phyloP scores from a whole-genome alignment of 2,329 filamentous ascomycete genomes.

The Sporothrix humicola region DNA sequence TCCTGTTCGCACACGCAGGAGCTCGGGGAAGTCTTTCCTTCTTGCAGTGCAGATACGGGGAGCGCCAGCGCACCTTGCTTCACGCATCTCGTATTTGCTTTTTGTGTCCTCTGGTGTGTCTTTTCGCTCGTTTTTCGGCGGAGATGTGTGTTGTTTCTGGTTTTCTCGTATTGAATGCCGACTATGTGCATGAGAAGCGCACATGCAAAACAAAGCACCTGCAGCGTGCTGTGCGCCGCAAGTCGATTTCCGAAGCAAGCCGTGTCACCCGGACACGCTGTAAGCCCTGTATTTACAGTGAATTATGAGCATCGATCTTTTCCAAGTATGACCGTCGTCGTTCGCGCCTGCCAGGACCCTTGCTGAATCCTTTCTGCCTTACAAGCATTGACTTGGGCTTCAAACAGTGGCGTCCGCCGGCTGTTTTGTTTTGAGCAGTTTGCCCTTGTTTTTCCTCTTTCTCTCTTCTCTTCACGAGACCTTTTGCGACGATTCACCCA shows the following conservation, averaged over 20 bases:
- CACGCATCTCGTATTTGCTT: constrained; percentile 16
- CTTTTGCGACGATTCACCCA: background rate
- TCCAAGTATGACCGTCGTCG: background rate
- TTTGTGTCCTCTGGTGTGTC: background rate
- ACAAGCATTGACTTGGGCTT: background rate
- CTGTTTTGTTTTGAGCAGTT: background rate
- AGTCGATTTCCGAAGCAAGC: background rate
- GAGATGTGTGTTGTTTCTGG: background rate
- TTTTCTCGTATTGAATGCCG: background rate
- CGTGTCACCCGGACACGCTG: too few species aligned
- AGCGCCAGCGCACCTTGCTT: background rate
- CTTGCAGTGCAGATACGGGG: constrained; percentile 9
- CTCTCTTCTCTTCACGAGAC: background rate
- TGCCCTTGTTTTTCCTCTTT: constrained; percentile 8
- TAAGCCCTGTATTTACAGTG: background rate
- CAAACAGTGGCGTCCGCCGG: constrained; percentile 16
- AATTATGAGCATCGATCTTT: background rate
- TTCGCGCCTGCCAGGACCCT: background rate
- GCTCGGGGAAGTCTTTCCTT: background rate
- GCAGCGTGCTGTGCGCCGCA: background rate
- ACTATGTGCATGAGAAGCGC: background rate
- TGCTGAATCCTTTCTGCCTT: background rate
- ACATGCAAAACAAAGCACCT: constrained; percentile 3
- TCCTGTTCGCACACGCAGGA: background rate
- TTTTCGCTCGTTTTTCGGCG: too few species aligned